Evolutionary conservation across 2,329 filamentous ascomycete genomes (phyloP).

Genomic region (Aspergillus texensis): DNA sequence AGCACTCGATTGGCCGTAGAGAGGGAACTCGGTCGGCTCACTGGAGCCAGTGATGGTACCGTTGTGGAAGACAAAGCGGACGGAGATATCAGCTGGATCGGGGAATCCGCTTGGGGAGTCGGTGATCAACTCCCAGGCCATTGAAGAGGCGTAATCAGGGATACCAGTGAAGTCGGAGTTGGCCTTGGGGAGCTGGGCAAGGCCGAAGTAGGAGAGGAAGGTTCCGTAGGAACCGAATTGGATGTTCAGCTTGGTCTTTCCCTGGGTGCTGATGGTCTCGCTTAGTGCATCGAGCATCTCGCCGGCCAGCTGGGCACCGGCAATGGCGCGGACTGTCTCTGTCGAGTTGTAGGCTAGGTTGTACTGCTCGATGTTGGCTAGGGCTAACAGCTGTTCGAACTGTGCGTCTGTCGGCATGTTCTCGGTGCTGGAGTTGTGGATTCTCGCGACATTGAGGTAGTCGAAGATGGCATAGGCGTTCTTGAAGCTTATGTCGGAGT

Average conservation of each 20-base stretch:
- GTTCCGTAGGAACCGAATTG: slow-evolving; percentile 66
- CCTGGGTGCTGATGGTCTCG: slow-evolving; percentile 40
- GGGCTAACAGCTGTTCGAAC: slow-evolving; percentile 66
- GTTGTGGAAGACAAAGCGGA: slow-evolving; percentile 67
- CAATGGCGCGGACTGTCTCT: slow-evolving; percentile 51
- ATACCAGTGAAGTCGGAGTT: slow-evolving; percentile 71
- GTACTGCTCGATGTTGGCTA: slow-evolving; percentile 80
- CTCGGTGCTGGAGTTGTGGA: slow-evolving; percentile 53
- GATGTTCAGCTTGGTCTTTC: slow-evolving; percentile 49
- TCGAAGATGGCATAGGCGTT: slow-evolving; percentile 66
- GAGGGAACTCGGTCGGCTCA: slow-evolving; percentile 58
- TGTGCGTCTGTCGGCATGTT: slow-evolving; percentile 31
- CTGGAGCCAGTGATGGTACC: slow-evolving; percentile 54
- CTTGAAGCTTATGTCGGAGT: slow-evolving; percentile 54
- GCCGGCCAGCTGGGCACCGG: slow-evolving; percentile 68
- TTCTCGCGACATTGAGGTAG: slow-evolving; percentile 60
- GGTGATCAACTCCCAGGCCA: slow-evolving; percentile 75
- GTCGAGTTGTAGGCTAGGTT: slow-evolving; percentile 76
- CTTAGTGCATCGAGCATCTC: slow-evolving; percentile 55
- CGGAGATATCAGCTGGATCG: slow-evolving; percentile 53
- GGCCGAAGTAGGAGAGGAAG: slow-evolving; percentile 65
- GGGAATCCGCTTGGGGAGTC: slow-evolving; percentile 49
- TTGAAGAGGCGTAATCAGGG: slow-evolving; percentile 80
- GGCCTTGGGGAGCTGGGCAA: slow-evolving; percentile 53
- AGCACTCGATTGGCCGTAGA: slow-evolving; percentile 60